phyloP scores from a whole-genome alignment of 2,329 filamentous ascomycete species.

The Diaporthe vaccinii region DNA sequence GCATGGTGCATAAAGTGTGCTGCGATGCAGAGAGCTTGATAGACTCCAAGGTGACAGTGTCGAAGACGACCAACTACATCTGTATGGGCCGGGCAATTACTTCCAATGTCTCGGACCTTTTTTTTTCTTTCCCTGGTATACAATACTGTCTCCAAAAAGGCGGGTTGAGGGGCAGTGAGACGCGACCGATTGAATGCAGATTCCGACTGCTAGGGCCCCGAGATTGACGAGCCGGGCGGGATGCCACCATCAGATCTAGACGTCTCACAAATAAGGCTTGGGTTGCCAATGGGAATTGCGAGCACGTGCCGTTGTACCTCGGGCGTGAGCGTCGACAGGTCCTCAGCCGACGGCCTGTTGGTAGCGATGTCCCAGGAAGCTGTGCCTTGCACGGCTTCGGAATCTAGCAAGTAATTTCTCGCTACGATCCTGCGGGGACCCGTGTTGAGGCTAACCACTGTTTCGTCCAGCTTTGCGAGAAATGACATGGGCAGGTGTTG shows the following conservation, averaged over 20 bases:
- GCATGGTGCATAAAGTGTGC: not conserved
- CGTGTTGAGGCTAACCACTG: not conserved
- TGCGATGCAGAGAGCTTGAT: not conserved
- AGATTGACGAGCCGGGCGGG: not conserved
- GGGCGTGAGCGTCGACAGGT: not conserved
- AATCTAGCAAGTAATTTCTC: not conserved
- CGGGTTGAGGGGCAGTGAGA: not conserved
- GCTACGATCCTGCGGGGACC: not conserved
- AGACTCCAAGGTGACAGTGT: not conserved
- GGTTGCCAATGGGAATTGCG: not conserved
- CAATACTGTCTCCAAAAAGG: too few relatives aligned
- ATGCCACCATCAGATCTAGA: not conserved
- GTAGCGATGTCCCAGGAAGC: too few relatives aligned
- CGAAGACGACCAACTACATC: not conserved
- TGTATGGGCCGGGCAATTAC: not conserved
- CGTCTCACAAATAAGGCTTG: not conserved
- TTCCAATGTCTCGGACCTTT: constrained; percentile 8
- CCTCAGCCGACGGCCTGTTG: not conserved
- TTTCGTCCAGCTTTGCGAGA: constrained; percentile 10
- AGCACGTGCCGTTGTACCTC: not conserved
- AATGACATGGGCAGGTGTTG: not conserved
- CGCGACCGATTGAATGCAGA: not conserved
- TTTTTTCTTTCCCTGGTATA: not conserved
- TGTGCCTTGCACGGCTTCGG: not conserved
- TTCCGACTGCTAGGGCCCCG: not conserved